Base-by-base conservation (phyloP, 805 yeast genomes). In the Kodamaea fukazawae region DNA sequence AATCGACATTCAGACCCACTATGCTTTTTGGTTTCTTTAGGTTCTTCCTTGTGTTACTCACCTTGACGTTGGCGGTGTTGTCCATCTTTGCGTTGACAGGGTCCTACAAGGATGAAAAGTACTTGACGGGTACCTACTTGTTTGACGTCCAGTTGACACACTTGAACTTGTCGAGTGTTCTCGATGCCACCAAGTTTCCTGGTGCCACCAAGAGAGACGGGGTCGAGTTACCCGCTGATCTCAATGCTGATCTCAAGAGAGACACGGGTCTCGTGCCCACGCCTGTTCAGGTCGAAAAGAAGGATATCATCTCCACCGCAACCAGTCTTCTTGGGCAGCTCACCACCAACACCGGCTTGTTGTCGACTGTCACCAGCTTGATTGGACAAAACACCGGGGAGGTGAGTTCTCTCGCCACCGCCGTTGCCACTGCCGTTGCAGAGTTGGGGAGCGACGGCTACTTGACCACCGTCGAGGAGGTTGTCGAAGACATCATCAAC, bases 11-110 rank as follows among this genome's bases (percentile, higher is more conserved):
- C 8, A 20, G 5, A 20, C 29, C 12, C 15, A 27, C 15, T 4
- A 43, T 38, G 42, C 57, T 61, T 58, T 60, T 63, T 33, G 61
- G 55, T 42, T 37, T 64, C 28, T 64, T 67, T 43, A 50, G 75
- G 34, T 41, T 59, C 14, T 32, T 63, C 9, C 53, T 67, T 34
- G 48, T 67, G 7, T 38, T 67, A 17, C 50, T 66, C 27, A 57
- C 73, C 14, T 30, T 65, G 7, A 67, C 61, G 7, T 48, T 58
- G 6, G 47, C 60, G 1, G 38, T 67, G 14, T 53, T 69, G 11
- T 49, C 67, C 11, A 48, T 54, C 2, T 67, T 67, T 55, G 69
- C 70, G 2, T 30, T 69, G 12, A 54, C 62, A 6, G 71, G 73
- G 3, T 66, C 73, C 3, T 67, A 64, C 49, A 56, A 56, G 27